Base-by-base conservation (phyloP, 2,329 filamentous ascomycete species). In the Trichophyton benhamiae region DNA sequence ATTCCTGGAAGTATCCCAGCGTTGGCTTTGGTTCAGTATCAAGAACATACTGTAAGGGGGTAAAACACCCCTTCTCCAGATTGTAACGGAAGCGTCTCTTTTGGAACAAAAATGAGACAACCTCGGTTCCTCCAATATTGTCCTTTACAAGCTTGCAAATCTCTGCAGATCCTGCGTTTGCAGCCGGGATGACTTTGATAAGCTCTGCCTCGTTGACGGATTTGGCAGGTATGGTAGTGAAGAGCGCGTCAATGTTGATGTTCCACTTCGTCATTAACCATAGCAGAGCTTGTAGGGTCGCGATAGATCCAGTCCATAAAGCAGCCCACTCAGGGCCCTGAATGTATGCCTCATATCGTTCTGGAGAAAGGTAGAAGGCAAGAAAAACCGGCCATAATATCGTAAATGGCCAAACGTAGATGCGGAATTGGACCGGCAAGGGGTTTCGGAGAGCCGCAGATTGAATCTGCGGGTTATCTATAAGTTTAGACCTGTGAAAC, bases 231-330 rank as follows among this genome's bases (percentile, higher is more conserved):
- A 81, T 86, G 1, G 91, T 84, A 11, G 88, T 97, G 75, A 97
- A 96, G 63, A 86, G 76, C 22, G 87, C 87, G 70, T 86, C 84
- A 65, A 97, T 79, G 71, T 91, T 86, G 72, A 99, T 90, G 71
- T 89, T 97, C 94, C 94, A 99, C 78, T 97, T 90, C 55, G 94
- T 99, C 78, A 88, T 92, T 64, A 99, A 82, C 92, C 94, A 99
- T 68, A 91, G 78, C 65, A 99, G 82, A 65, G 89, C 86, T 78
- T 99, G 95, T 61, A 87, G 71, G 9, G 91, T 96, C 73, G 95
- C 81, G 72, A 99, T 96, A 67, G 85, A 82, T 69, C 88, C 92
- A 66, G 87, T 83, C 86, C 89, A 99, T 65, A 99, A 89, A 72
- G 96, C 95, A 0, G 95, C 97, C 92, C 94, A 99, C 80, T 99